phyloP scores from a whole-genome alignment of 495 filamentous ascomycete genomes.

The Parmelia sp. region DNA sequence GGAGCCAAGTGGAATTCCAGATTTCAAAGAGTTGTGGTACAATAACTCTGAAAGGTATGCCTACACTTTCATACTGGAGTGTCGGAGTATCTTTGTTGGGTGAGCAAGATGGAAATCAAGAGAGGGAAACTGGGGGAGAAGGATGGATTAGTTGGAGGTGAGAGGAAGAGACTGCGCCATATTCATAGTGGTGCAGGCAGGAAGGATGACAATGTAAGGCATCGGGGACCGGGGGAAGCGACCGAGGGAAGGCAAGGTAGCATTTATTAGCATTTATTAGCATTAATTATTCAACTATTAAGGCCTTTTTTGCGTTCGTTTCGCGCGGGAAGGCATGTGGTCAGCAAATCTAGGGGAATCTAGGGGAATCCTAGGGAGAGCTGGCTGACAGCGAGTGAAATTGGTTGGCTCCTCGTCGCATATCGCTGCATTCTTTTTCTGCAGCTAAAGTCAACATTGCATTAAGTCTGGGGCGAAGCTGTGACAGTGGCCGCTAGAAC shows the following conservation, averaged over 20 bases:
- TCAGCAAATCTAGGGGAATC: not conserved
- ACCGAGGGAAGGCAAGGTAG: not conserved
- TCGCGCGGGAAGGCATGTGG: constrained; percentile 4
- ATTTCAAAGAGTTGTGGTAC: not conserved
- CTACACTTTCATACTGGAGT: not conserved
- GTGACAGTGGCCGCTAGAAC: not conserved
- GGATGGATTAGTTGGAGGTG: not conserved
- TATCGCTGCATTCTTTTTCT: not conserved
- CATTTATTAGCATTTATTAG: no score
- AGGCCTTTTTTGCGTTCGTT: not conserved
- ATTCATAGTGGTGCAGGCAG: not conserved
- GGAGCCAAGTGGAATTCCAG: not conserved
- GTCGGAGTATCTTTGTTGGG: not conserved
- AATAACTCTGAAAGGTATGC: not conserved
- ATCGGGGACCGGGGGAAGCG: not conserved
- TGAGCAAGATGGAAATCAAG: not conserved
- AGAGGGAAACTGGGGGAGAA: not conserved
- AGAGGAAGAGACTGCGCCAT: not conserved
- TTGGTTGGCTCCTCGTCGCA: not conserved
- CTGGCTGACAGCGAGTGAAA: no score
- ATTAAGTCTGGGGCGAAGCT: not conserved
- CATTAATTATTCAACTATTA: no score
- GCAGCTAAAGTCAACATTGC: constrained; percentile 2
- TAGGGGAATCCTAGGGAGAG: no score
- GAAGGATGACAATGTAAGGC: not conserved